Base-by-base conservation (phyloP, 192 early-diverging fungal genomes). In the Rhizoclosmatium sp. region DNA sequence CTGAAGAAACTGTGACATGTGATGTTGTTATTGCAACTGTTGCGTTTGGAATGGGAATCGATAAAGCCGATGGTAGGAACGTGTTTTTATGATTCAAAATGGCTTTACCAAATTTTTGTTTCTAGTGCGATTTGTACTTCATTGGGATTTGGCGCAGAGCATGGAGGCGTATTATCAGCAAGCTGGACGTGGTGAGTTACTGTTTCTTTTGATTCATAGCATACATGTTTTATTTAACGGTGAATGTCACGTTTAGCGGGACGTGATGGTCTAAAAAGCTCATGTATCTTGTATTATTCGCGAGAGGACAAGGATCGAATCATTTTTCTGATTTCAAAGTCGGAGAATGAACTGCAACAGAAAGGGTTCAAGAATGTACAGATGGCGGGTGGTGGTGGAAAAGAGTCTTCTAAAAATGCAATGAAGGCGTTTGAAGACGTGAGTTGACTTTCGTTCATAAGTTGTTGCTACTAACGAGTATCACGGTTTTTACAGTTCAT, bases 31-130 rank as follows among this genome's bases (percentile, higher is more conserved):
- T 89, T 47, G 83, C 85, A 1, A 89, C 87, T 3, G 85, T 89
- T 14, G 71, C 80, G 14, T 89, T 90, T 69, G 96, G 97, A 3
- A 97, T 99, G 96, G 97, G 97, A 9, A 97, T 98, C 46, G 96
- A 99, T 86, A 99, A 99, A 83, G 84, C 92, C 21, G 92, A 96
- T 68, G 78, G 78, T 79, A 21, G 21, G 67, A 14, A 16, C 19
- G 47, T 60, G 19, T 0, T 31, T 70, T 49, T 47, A 7, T 31
- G 56, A 16, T 58, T 58, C 56, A 58, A 58, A 58, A 31, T 31
- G 31, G 31, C 31, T 31, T 31, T 31, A 31, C 31, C 31, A 31
- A 31, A 31, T 31, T 31, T 31, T 31, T 31, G 31, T 31, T 31
- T 31, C 12, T 40, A 79, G 96, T 99, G 21, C 93, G 96, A 7